Evolutionary conservation across 2,329 filamentous ascomycete genomes (phyloP).

Genomic region (Xylariaceae sp.): DNA sequence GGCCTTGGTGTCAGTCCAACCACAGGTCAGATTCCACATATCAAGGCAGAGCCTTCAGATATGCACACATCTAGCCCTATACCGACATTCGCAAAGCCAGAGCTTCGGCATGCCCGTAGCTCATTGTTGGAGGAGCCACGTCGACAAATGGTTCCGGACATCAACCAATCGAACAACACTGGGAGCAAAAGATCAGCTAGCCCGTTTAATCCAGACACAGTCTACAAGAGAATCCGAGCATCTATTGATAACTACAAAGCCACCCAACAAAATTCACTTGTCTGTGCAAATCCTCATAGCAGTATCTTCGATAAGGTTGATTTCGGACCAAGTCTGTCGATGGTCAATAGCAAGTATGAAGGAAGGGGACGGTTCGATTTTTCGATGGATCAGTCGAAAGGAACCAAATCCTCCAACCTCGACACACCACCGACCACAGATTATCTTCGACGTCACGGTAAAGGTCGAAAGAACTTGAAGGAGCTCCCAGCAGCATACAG

Average conservation of each 20-base stretch:
- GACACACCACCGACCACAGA: conserved; percentile 52
- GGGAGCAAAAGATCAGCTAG: conserved; percentile 58
- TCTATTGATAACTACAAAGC: conserved; percentile 46
- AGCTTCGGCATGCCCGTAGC: conserved; percentile 64
- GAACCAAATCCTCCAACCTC: conserved; percentile 39
- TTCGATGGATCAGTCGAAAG: conserved; percentile 43
- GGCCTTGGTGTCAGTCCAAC: conserved; percentile 24
- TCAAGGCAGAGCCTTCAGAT: conserved; percentile 29
- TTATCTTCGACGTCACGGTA: conserved; percentile 56
- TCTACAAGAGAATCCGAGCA: conserved; percentile 63
- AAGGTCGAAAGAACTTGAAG: conserved; percentile 46
- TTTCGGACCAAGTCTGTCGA: conserved; percentile 58
- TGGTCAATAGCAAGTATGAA: conserved; percentile 65
- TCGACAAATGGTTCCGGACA: conserved; percentile 36
- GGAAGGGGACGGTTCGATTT: conserved; percentile 61
- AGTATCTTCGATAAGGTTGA: conserved; percentile 62
- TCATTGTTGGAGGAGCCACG: conserved; percentile 51
- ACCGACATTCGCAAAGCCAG: conserved; percentile 62
- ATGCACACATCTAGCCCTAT: conserved; percentile 25
- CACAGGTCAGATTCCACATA: conserved; percentile 25
- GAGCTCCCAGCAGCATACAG: conserved; percentile 45
- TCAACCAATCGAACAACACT: conserved; percentile 38
- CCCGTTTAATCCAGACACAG: conserved; percentile 63
- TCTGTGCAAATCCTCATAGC: conserved; percentile 43
- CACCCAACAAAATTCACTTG: conserved; percentile 33